Evolutionary conservation across 352 stramenopile genomes (phyloP).

Genomic region (Hyaloperonospora arabidopsidis): DNA sequence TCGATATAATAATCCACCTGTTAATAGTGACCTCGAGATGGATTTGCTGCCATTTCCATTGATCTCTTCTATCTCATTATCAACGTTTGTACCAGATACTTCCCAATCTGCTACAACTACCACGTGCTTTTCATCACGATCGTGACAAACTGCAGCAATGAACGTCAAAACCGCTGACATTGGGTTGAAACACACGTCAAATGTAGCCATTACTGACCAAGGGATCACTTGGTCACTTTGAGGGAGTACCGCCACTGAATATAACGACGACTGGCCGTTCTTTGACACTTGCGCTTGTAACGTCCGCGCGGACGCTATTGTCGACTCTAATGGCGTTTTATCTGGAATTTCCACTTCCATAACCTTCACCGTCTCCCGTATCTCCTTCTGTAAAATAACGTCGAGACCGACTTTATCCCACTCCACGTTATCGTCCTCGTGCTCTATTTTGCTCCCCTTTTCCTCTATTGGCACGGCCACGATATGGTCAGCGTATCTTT

Average conservation of each 20-base stretch:
- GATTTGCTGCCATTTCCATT: not conserved
- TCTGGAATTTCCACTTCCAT: slow-evolving; percentile 39
- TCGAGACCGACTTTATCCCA: slow-evolving; percentile 18
- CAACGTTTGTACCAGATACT: not conserved
- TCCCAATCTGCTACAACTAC: slow-evolving; percentile 8
- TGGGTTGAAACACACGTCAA: slow-evolving; percentile 32
- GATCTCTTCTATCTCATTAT: not conserved
- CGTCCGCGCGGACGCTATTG: slow-evolving; percentile 1
- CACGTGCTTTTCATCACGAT: slow-evolving; percentile 8
- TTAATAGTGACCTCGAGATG: slow-evolving; percentile 13
- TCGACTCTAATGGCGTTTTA: slow-evolving; percentile 1
- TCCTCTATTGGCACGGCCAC: slow-evolving; percentile 10
- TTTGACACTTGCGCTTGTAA: slow-evolving; percentile 9
- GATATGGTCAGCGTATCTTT: slow-evolving; percentile 45
- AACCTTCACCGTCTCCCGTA: slow-evolving; percentile 17
- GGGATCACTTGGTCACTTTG: slow-evolving; percentile 6
- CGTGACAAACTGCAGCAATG: slow-evolving; percentile 18
- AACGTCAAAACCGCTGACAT: slow-evolving; percentile 28
- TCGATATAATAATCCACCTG: slow-evolving; percentile 26
- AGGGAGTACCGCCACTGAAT: slow-evolving; percentile 24
- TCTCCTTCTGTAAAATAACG: slow-evolving; percentile 1
- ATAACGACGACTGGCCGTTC: slow-evolving; percentile 5
- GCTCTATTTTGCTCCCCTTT: not conserved
- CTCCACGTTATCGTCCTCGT: slow-evolving; percentile 10
- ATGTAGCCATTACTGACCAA: slow-evolving; percentile 5